Conservation (phyloP, 2,329 filamentous ascomycete species). For the Cercospora berteroae region DNA sequence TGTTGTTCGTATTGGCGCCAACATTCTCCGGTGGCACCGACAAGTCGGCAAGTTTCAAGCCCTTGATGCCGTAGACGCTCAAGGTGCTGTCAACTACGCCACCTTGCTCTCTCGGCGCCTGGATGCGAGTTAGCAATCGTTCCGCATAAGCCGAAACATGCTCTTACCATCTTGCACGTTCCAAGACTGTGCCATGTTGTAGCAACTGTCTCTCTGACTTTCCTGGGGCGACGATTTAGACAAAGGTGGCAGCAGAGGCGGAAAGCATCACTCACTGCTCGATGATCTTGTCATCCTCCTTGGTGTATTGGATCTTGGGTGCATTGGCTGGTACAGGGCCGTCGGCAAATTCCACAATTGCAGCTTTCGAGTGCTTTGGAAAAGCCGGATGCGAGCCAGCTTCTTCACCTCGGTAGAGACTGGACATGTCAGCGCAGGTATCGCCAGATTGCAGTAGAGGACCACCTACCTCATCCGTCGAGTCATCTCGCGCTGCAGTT, state of each 20-base stretch:
- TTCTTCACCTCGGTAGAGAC: conserved; percentile 47
- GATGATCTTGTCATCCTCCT: conserved; percentile 39
- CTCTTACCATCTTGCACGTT: conserved; percentile 4
- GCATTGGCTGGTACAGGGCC: conserved; percentile 41
- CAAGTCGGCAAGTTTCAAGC: conserved; percentile 47
- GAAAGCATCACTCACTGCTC: conserved; percentile 40
- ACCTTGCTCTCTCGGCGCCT: conserved; percentile 37
- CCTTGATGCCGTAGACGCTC: conserved; percentile 42
- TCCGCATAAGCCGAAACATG: not conserved
- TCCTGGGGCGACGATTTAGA: conserved; percentile 1
- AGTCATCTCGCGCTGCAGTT: conserved; percentile 59
- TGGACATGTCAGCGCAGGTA: not conserved
- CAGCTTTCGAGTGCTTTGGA: conserved; percentile 46
- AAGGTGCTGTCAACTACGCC: conserved; percentile 43
- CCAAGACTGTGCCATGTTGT: conserved; percentile 42
- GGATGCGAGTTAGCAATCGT: conserved; percentile 39
- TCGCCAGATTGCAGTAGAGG: not conserved
- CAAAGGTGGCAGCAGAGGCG: not conserved
- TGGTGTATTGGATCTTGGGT: conserved; percentile 42
- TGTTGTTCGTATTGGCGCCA: conserved; percentile 49
- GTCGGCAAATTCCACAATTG: conserved; percentile 31
- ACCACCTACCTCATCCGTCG: conserved; percentile 46
- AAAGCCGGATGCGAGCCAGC: conserved; percentile 40
- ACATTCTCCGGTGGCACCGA: conserved; percentile 43
- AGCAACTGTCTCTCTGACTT: conserved; percentile 37